These are phyloP conservation scores for Teunomyces tritomae DNA, from an alignment of 805 yeast species.

Conservation along the genomic window DNA sequence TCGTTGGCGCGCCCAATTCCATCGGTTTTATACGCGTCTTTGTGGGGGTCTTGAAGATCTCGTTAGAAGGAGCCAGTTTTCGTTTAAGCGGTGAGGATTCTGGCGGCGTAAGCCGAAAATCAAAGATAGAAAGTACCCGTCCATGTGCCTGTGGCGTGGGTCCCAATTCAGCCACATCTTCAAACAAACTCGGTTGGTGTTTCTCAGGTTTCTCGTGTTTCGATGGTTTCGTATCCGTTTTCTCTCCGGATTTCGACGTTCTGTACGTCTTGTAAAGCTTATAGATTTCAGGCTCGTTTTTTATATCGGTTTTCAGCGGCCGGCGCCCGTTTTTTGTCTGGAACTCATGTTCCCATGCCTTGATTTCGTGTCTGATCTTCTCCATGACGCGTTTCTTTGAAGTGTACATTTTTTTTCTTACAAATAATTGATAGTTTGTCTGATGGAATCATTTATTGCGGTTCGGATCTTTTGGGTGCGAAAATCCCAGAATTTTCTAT, in stretches of 20 bases:
- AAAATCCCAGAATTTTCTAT: neutral
- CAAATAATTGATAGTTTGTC: no score
- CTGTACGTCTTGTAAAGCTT: conserved; percentile 34
- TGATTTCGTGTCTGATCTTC: conserved; percentile 28
- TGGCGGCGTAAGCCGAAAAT: conserved; percentile 46
- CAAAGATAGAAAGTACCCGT: conserved; percentile 70
- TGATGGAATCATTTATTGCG: no score
- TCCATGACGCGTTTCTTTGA: conserved; percentile 1
- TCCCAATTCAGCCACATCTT: conserved; percentile 50
- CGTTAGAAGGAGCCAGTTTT: neutral
- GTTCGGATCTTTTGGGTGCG: neutral
- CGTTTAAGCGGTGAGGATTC: conserved; percentile 39
- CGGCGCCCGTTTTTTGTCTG: conserved; percentile 22
- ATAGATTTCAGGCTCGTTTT: conserved; percentile 24
- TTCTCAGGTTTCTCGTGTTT: neutral
- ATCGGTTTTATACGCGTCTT: conserved; percentile 11
- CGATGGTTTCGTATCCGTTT: no score
- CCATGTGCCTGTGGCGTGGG: conserved; percentile 90
- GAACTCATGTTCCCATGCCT: conserved; percentile 40
- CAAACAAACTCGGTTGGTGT: conserved; percentile 49
- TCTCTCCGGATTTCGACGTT: no score
- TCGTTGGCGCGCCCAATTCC: neutral
- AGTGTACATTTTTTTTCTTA: neutral
- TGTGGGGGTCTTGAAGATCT: conserved; percentile 36
- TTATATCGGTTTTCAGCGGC: conserved; percentile 36